Evolutionary conservation across 441 rosid genomes (phyloP), one percentile per base, ranked within the genome.

Genomic region (Euphorbia celastroides): DNA sequence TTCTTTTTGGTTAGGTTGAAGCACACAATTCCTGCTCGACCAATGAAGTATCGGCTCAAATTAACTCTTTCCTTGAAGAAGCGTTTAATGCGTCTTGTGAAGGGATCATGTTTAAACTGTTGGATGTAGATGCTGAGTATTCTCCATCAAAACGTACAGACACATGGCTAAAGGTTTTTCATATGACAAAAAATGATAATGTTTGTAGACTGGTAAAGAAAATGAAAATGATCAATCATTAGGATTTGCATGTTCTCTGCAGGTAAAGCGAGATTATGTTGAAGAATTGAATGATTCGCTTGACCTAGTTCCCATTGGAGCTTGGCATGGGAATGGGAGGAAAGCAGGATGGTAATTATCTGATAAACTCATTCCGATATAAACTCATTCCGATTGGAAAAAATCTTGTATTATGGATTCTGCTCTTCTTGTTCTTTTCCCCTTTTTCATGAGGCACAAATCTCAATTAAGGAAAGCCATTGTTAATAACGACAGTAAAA

Each of bases 241-340:
- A 66, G 25, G 31, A 68, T 63, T n/a, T 62, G 27, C n/a, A 36
- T 68, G 52, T 70, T 30, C 8, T 73, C 72, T 73, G 68, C 74
- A 89, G 98, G 90, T 92, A 54, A 92, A 92, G 77, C 88, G 88
- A 72, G 98, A 92, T 75, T 90, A 92, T 76, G 82, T 90, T 46
- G 93, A 86, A 42, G 96, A 90, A 65, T 62, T 92, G 65, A 78
- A 79, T 32, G 98, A 90, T 72, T 83, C 96, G 50, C 84, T 92
- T 75, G 98, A 89, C 82, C 82, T 92, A 77, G 93, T 92, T 65
- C 93, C 98, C 14, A 92, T 92, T 59, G 98, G 95, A 64, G 96
- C 95, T 59, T 88, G 98, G 98, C 89, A 89, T 75, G 96, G 95
- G 63, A 92, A 92, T 59, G 96, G 96, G 55, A 84, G 95, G 75